A percentile compares a stretch with the other conserved stretches of the same genome.
Conservation (phyloP, 1,284 basidiomycete species). For the Leccinum pallidistipes region DNA sequence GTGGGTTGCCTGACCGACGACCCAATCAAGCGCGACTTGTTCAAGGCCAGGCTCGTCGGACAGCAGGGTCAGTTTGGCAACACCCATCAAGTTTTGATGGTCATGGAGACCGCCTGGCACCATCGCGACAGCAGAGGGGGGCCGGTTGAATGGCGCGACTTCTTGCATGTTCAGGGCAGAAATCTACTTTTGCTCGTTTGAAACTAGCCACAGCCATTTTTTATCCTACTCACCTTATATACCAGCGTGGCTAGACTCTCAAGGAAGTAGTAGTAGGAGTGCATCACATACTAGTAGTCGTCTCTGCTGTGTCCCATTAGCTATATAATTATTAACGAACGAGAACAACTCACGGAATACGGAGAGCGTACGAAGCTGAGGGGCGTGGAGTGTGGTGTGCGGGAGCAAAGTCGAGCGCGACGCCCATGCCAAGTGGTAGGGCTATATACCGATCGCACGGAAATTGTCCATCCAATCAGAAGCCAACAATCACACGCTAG, state of each 20-base stretch:
- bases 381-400: background rate
- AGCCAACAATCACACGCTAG: constrained; percentile 1
- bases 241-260: constrained; percentile 8
- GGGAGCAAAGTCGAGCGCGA: constrained; percentile 1
- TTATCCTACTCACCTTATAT: constrained; percentile 27
- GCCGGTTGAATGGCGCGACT: constrained; percentile 63
- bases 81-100: constrained; percentile 54
- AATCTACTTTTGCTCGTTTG: constrained; percentile 32
- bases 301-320: constrained; percentile 20
- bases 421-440: background rate
- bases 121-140: constrained; percentile 54
- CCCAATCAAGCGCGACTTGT: constrained; percentile 55
- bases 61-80: constrained; percentile 65
- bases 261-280: constrained; percentile 13
- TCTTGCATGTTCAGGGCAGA: constrained; percentile 38
- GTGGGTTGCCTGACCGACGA: constrained; percentile 72
- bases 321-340: constrained; percentile 1
- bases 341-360: constrained; percentile 5
- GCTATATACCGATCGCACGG: constrained; percentile 39
- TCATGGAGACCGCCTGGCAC: constrained; percentile 70
- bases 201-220: constrained; percentile 12
- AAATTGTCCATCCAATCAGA: constrained; percentile 33
- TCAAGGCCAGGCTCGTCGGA: constrained; percentile 55
- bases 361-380: background rate
- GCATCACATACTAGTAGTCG: constrained; percentile 14